Conservation (phyloP, 805 yeast genomes). For the Candida cerambycidarum region DNA sequence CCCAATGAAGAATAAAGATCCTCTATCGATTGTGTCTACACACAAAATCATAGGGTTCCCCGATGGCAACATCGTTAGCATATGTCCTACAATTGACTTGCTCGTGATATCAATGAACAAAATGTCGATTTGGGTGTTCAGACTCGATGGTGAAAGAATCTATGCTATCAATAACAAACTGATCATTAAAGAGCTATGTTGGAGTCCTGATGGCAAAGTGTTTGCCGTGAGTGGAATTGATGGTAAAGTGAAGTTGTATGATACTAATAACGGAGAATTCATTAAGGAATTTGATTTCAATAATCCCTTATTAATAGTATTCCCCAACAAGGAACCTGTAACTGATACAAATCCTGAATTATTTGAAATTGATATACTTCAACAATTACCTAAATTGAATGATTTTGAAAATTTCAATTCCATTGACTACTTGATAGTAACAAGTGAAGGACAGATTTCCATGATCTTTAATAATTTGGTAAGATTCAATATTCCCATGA, state of each 20-base stretch:
- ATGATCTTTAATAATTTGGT: constrained; percentile 13
- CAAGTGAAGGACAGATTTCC: constrained; percentile 4
- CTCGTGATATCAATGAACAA: constrained; percentile 52
- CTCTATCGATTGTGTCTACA: background rate
- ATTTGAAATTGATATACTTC: constrained; percentile 12
- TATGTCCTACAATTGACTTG: constrained; percentile 57
- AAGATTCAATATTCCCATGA: constrained; percentile 4
- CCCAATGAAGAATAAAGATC: background rate
- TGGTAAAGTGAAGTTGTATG: constrained; percentile 42
- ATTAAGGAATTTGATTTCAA: constrained; percentile 16
- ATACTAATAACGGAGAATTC: constrained; percentile 44
- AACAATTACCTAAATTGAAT: constrained; percentile 11
- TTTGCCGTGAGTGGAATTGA: constrained; percentile 49
- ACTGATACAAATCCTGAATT: constrained; percentile 7
- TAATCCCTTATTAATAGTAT: constrained; percentile 9
- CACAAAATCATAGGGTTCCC: constrained; percentile 24
- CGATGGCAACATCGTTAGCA: constrained; percentile 39
- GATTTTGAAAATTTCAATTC: constrained; percentile 9
- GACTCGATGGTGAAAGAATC: constrained; percentile 53
- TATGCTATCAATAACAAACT: constrained; percentile 46
- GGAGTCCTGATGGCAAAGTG: constrained; percentile 36
- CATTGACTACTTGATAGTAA: constrained; percentile 10
- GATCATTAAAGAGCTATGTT: constrained; percentile 29
- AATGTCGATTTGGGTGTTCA: constrained; percentile 49
- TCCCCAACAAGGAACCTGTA: background rate